Percentiles rank a stretch among this genome's conserved stretches.
Evolutionary conservation across 495 filamentous ascomycete species (phyloP).

Genomic region (Talaromyces borbonicus): DNA sequence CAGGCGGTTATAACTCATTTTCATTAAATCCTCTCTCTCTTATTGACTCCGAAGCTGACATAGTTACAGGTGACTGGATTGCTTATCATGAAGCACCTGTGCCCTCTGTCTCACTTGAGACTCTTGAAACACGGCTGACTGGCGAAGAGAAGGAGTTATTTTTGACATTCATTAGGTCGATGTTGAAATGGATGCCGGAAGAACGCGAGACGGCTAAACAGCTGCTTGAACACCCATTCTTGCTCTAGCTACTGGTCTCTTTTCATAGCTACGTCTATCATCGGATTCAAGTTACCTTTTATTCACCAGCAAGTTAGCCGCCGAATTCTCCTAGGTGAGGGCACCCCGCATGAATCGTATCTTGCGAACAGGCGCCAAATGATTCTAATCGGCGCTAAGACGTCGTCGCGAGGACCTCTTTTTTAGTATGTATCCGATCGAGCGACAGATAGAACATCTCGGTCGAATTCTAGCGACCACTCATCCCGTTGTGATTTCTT

Average conservation of each 20-base stretch:
- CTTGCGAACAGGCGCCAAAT: too few relatives aligned
- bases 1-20: slow-evolving; percentile 14
- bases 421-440: too few relatives aligned
- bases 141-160: slow-evolving; percentile 25
- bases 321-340: too few relatives aligned
- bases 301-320: too few relatives aligned
- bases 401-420: too few relatives aligned
- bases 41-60: slow-evolving; percentile 11
- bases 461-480: too few relatives aligned
- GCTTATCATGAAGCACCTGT: slow-evolving; percentile 17
- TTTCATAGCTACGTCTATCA: slow-evolving; percentile 1
- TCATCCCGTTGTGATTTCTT: too few relatives aligned
- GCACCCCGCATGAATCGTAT: too few relatives aligned
- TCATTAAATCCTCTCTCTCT: not conserved
- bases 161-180: slow-evolving; percentile 23
- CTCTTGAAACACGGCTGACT: slow-evolving; percentile 21
- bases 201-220: slow-evolving; percentile 29
- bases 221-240: slow-evolving; percentile 29
- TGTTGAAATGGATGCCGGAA: slow-evolving; percentile 31
- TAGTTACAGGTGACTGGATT: slow-evolving; percentile 18
- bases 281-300: too few relatives aligned
- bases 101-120: slow-evolving; percentile 16
- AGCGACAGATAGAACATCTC: too few relatives aligned
- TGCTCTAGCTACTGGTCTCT: slow-evolving; percentile 10
- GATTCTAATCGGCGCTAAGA: too few relatives aligned